phyloP scores from a whole-genome alignment of 2,329 filamentous ascomycete genomes.

The Cadophora sp. region DNA sequence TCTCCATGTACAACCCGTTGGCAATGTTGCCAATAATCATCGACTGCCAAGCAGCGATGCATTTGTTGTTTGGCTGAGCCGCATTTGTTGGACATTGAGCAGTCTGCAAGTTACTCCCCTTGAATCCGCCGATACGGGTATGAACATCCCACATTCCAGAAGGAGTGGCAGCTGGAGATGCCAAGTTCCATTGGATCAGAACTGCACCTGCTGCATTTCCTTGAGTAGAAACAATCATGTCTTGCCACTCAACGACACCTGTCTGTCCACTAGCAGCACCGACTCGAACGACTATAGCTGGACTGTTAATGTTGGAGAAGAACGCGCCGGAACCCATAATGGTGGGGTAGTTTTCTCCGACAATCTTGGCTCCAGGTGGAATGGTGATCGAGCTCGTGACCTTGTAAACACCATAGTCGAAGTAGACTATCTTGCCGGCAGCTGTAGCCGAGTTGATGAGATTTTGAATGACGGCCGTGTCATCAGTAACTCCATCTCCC shows the following conservation, averaged over 20 bases:
- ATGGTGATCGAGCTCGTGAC: constrained; percentile 55
- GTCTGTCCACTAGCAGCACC: constrained; percentile 50
- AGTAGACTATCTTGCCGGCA: constrained; percentile 58
- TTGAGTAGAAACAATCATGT: constrained; percentile 67
- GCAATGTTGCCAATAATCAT: constrained; percentile 45
- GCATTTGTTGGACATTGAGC: constrained; percentile 69
- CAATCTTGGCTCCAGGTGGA: constrained; percentile 49
- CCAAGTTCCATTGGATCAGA: constrained; percentile 71
- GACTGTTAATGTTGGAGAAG: constrained; percentile 52
- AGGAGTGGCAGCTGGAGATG: constrained; percentile 57
- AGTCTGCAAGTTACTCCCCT: constrained; percentile 54
- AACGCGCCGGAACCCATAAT: constrained; percentile 47
- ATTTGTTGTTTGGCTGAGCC: constrained; percentile 47
- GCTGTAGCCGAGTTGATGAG: constrained; percentile 59
- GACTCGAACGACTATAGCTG: constrained; percentile 49
- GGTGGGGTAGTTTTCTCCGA: constrained; percentile 53
- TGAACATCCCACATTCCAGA: constrained; percentile 58
- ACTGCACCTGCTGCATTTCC: constrained; percentile 63
- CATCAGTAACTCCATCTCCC: constrained; percentile 64
- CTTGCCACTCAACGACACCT: constrained; percentile 67
- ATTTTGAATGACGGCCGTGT: constrained; percentile 63
- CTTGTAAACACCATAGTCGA: constrained; percentile 63
- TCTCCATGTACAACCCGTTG: constrained; percentile 56
- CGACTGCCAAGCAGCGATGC: constrained; percentile 45
- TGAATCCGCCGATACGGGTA: constrained; percentile 51